Percentiles rank a stretch among this genome's conserved stretches.
These are phyloP conservation scores for Chlamydomonas incerta DNA, from an alignment of 139 green algal genomes.

Conservation along the genomic window DNA sequence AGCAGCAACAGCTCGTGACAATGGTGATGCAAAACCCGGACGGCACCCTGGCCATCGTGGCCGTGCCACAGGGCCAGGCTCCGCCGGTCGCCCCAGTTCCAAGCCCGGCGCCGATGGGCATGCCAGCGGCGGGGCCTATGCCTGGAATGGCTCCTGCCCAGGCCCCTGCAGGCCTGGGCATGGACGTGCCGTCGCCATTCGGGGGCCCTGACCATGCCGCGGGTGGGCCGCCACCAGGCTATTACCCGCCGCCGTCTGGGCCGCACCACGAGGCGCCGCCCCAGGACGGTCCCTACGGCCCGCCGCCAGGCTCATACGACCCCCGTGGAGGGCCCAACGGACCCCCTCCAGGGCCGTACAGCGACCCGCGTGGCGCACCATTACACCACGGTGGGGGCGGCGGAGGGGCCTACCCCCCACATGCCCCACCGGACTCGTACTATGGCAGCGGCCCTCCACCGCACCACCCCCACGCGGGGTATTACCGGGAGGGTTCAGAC, in stretches of 20 bases:
- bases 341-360: not conserved
- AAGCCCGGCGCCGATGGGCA: not conserved
- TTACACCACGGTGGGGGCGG: not conserved
- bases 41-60: slow-evolving; percentile 20
- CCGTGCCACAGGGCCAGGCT: not conserved
- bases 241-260: too few species aligned
- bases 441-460: not conserved
- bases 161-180: not conserved
- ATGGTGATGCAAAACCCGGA: slow-evolving; percentile 40
- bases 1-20: slow-evolving; percentile 16
- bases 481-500: too few species aligned
- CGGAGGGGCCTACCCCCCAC: not conserved
- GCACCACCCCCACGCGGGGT: not conserved
- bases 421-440: not conserved
- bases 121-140: not conserved
- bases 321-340: not conserved
- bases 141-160: not conserved
- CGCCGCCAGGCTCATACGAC: not conserved
- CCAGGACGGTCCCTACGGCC: not conserved
- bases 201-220: too few species aligned
- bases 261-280: not conserved
- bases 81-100: not conserved
- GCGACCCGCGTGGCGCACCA: not conserved
- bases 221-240: too few species aligned
- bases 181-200: not conserved